phyloP scores from a whole-genome alignment of 306 rosid species.

The Dicorynia guianensis region DNA sequence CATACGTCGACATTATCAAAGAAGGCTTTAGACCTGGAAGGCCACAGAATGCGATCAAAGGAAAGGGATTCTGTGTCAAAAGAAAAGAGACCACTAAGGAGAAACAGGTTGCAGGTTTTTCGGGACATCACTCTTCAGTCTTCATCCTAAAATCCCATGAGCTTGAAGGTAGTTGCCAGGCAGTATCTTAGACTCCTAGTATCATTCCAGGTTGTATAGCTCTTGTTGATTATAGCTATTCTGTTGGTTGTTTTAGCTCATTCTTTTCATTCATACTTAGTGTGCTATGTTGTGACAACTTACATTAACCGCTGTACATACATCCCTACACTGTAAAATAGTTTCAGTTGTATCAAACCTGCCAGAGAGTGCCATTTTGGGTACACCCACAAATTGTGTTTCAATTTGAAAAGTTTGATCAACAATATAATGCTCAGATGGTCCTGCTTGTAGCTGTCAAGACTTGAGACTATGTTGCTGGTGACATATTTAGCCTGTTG shows the following conservation, averaged over 20 bases:
- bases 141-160: conserved; percentile 45
- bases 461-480: not conserved
- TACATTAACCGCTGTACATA: conserved; percentile 33
- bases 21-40: conserved; percentile 43
- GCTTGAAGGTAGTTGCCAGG: conserved; percentile 23
- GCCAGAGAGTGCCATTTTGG: conserved; percentile 21
- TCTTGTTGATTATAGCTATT: conserved; percentile 17
- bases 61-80: conserved; percentile 37
- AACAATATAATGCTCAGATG: not conserved
- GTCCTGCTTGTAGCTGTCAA: not conserved
- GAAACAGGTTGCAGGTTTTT: conserved; percentile 71
- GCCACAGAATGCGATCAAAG: conserved; percentile 24
- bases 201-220: conserved; percentile 7
- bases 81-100: conserved; percentile 47
- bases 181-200: conserved; percentile 18
- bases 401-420: conserved; percentile 26
- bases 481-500: too few species aligned
- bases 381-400: conserved; percentile 18
- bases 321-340: conserved; percentile 21
- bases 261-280: conserved; percentile 36
- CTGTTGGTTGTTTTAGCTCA: conserved; percentile 33
- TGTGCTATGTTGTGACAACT: conserved; percentile 15
- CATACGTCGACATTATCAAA: conserved; percentile 46
- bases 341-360: conserved; percentile 36
- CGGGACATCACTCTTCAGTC: conserved; percentile 56